Conservation (phyloP, 225 moss, liverwort and hornwort species). For the Lunularia cruciata region DNA sequence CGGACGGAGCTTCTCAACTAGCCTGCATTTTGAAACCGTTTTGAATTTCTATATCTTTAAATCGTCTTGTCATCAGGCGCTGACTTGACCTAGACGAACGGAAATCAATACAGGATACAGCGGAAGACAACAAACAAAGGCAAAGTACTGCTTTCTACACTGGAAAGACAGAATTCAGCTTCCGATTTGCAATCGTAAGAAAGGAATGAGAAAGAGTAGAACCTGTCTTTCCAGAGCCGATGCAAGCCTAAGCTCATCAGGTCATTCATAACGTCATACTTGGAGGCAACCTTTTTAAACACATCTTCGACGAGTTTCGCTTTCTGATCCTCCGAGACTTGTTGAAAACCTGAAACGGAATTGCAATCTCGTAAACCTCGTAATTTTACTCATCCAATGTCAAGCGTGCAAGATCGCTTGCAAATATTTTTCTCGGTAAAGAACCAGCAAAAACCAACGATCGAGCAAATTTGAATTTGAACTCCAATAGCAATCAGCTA, state of each 20-base stretch:
- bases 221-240: slow-evolving; percentile 99
- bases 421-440: neutral
- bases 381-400: neutral
- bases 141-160: too few species aligned
- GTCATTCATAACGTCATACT: slow-evolving; percentile 98
- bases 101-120: too few species aligned
- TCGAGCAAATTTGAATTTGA: neutral
- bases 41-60: neutral
- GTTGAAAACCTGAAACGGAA: slow-evolving; percentile 56
- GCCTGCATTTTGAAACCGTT: too few species aligned
- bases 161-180: too few species aligned
- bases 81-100: too few species aligned
- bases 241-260: slow-evolving; percentile 93
- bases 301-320: slow-evolving; percentile 86
- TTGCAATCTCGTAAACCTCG: neutral
- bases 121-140: too few species aligned
- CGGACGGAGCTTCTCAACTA: slow-evolving; percentile 83
- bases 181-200: too few species aligned
- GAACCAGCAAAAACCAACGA: too few species aligned
- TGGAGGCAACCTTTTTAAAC: slow-evolving; percentile 85
- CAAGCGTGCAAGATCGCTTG: neutral
- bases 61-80: too few species aligned
- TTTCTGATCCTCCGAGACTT: slow-evolving; percentile 85
- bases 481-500: neutral
- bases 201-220: too few species aligned